Evolutionary conservation across 257 asterid genomes (phyloP).

Genomic region (Capsicum chinense): DNA sequence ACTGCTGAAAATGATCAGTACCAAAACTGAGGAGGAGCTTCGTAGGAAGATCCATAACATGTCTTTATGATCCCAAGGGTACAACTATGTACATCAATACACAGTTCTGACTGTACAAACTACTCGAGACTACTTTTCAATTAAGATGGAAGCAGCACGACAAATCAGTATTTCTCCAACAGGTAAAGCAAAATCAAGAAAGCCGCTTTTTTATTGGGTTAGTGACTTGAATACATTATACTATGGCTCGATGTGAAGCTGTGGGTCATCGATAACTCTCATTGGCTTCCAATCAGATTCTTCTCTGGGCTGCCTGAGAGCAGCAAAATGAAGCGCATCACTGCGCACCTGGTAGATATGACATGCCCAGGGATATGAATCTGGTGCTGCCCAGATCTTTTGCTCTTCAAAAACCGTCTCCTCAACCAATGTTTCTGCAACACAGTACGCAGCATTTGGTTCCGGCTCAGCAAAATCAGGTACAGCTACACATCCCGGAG

Average conservation of each 20-base stretch:
- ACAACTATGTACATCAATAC: constrained; percentile 23
- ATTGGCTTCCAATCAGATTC: constrained; percentile 77
- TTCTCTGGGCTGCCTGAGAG: constrained; percentile 83
- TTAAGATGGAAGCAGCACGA: constrained; percentile 16
- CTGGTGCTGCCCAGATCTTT: constrained; percentile 89
- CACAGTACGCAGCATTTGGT: constrained; percentile 60
- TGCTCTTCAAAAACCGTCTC: constrained; percentile 82
- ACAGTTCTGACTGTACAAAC: constrained; percentile 13
- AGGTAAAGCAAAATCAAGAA: not conserved
- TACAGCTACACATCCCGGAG: constrained; percentile 83
- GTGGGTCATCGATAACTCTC: constrained; percentile 63
- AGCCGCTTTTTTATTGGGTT: not conserved
- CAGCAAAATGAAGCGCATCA: constrained; percentile 91
- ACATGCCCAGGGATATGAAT: constrained; percentile 94
- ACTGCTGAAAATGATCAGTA: not conserved
- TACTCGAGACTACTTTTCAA: not conserved
- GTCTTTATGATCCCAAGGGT: constrained; percentile 11
- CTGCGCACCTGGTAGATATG: constrained; percentile 76
- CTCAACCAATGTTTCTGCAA: constrained; percentile 70
- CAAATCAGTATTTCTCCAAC: not conserved
- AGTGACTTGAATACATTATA: not conserved
- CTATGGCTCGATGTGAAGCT: constrained; percentile 17
- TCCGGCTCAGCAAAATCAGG: constrained; percentile 76
- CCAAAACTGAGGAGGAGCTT: constrained; percentile 11
- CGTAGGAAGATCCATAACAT: not conserved